Percentiles rank a stretch among this genome's conserved stretches.
Conservation (phyloP, 257 asterid genomes). For the Forsythia viridissima region DNA sequence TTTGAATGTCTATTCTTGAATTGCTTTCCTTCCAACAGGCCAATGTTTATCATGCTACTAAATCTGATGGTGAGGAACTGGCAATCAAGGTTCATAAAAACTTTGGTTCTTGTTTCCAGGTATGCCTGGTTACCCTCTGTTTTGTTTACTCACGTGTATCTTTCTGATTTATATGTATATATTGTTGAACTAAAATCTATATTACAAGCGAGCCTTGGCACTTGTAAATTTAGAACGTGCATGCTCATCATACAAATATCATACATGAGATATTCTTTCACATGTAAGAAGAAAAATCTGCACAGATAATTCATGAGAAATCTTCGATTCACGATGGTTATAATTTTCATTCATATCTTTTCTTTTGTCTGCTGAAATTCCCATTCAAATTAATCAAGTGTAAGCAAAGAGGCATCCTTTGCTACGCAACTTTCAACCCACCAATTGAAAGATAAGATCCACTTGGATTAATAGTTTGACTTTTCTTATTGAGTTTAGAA, state of each 20-base stretch:
- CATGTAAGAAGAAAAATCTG: not conserved
- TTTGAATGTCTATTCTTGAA: no score
- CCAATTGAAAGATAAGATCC: no score
- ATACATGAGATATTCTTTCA: no score
- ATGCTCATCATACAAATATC: no score
- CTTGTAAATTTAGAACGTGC: no score
- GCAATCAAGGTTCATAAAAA: conserved; percentile 94
- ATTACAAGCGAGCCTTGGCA: no score
- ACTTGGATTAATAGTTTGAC: no score
- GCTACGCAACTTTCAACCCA: conserved; percentile 7
- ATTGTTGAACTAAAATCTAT: no score
- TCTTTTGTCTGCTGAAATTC: conserved; percentile 2
- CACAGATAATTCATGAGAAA: no score
- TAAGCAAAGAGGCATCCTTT: not conserved
- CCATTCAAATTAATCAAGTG: not conserved
- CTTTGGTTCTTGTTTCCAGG: conserved; percentile 93
- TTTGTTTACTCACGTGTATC: not conserved
- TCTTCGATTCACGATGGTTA: no score
- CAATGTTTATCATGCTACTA: conserved; percentile 95
- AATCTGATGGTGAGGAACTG: conserved; percentile 77
- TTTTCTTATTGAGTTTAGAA: no score
- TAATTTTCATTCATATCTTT: not conserved
- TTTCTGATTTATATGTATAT: no score
- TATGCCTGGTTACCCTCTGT: conserved; percentile 34
- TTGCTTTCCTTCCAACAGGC: conserved; percentile 48